A percentile compares a stretch with the other conserved stretches of the same genome.
Evolutionary conservation across 139 green algal species (phyloP).

Genomic region (Marvania coccoides): DNA sequence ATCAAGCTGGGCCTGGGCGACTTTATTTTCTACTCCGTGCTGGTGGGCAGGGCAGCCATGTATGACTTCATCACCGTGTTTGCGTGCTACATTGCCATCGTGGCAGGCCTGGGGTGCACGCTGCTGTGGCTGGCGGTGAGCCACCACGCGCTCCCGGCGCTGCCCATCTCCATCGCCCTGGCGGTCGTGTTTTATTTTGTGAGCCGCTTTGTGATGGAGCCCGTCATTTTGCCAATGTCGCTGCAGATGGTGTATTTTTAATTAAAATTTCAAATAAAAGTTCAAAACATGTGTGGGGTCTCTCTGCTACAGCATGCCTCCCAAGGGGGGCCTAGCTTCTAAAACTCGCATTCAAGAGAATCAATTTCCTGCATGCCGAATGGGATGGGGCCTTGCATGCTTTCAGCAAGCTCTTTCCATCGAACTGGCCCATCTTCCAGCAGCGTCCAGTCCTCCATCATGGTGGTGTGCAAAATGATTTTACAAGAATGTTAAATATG

Average conservation of each 20-base stretch:
- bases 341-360: too few species aligned
- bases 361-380: too few species aligned
- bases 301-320: too few species aligned
- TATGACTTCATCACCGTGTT: slow-evolving; percentile 90
- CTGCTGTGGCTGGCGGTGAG: slow-evolving; percentile 77
- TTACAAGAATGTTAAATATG: too few species aligned
- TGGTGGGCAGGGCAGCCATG: slow-evolving; percentile 90
- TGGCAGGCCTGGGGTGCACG: slow-evolving; percentile 74
- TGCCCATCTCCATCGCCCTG: slow-evolving; percentile 91
- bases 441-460: too few species aligned
- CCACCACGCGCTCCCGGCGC: slow-evolving; percentile 80
- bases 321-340: too few species aligned
- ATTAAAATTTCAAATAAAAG: not conserved
- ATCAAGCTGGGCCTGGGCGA: slow-evolving; percentile 93
- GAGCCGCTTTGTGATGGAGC: slow-evolving; percentile 4
- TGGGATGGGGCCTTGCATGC: too few species aligned
- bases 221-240: slow-evolving; percentile 2
- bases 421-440: too few species aligned
- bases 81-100: slow-evolving; percentile 62
- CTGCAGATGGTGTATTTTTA: slow-evolving; percentile 8
- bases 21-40: slow-evolving; percentile 91
- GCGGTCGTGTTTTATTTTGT: slow-evolving; percentile 87
- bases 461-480: too few species aligned
- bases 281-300: not conserved
- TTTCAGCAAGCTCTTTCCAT: too few species aligned